Base-by-base conservation (phyloP, 2,329 filamentous ascomycete species). In the Helminthosporium solani region DNA sequence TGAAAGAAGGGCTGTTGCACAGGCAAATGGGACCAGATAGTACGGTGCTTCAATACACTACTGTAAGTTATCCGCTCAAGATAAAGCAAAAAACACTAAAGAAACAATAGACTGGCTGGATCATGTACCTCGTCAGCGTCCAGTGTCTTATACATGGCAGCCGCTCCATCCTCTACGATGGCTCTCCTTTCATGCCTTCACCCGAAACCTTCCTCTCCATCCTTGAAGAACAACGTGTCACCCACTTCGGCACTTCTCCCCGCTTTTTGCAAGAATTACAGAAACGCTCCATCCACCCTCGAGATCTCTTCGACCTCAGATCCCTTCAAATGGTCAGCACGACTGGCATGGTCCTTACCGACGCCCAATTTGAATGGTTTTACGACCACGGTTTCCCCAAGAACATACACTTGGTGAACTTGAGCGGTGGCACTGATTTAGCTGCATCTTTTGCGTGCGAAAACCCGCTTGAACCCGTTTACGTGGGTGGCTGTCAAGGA, bases 321-420 rank as follows among this genome's bases (percentile, higher is more conserved):
- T 70, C 67, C 5, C 73, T 95, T 20, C 72, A 74, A 21, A 67
- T 75, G 2, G 86, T 92, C 23, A 83, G 78, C 0, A 85, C 81
- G 42, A 95, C 89, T 0, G 89, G 89, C 3, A 92, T 92, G 87
- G 88, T 94, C 0, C 76, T 94, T 2, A 82, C 86, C 0, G 83
- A 90, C 39, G 80, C 85, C 31, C 74, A 89, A 27, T 92, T 90
- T 61, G 84, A 90, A 62, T 95, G 89, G 88, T 83, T 85, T 68
- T 85, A 91, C 63, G 85, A 89, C 54, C 71, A 75, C 7, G 87
- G 77, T 0, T 95, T 95, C 64, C 86, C 87, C 0, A 50, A 74
- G 0, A 72, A 76, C 36, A 79, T 84, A 0, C 87, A 90, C 19
- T 74, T 95, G 2, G 78, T 73, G 21, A 92, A 91, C 63, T 85